Base-by-base conservation (phyloP, 2,329 filamentous ascomycete genomes). In the Scorias spongiosa region DNA sequence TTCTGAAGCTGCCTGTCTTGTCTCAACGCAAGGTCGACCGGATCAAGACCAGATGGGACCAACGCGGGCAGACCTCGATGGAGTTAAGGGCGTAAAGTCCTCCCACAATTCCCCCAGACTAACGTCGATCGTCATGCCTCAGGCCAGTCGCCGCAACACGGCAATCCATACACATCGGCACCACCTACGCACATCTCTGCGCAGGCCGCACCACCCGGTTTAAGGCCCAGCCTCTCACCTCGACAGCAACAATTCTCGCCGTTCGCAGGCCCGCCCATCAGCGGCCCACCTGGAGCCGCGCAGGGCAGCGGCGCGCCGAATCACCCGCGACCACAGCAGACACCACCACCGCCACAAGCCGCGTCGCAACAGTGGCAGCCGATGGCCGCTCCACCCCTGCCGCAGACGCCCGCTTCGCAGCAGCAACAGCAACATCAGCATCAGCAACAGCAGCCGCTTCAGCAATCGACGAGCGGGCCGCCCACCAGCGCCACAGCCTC, bases 321-420 rank as follows among this genome's bases (percentile, higher is more conserved):
- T 44, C 32, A 41, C 41, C 36, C 20, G 18, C 29, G 39, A 43
- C 32, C 41, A 37, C 42, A 32, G 15, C 39, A 44, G 36, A 48
- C 39, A 15, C 42, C 49, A 42, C 54, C 47, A 17, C 14, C 38
- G 18, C 14, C 38, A 18, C 10, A 43, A 11, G 28, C 14, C 41
- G 11, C 41, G 5, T 10, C 41, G 18, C 41, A 17, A 10, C 18
- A n/a, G n/a, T 14, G 30, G 44, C 56, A 63, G 45, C 56, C 61
- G 41, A 65, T 66, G 63, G 62, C 59, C 41, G 59, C 61, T 28
- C 61, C 61, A 39, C 55, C 60, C 30, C 3, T 58, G 10, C 64
- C 57, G 2, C 49, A 55, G 37, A 52, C 59, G 46, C 49, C 57
- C 50, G 47, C 46, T 52, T 45, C 57, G 55, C 53, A 63, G 51